phyloP scores from a whole-genome alignment of 495 filamentous ascomycete genomes.

The Talaromyces proteolyticus region DNA sequence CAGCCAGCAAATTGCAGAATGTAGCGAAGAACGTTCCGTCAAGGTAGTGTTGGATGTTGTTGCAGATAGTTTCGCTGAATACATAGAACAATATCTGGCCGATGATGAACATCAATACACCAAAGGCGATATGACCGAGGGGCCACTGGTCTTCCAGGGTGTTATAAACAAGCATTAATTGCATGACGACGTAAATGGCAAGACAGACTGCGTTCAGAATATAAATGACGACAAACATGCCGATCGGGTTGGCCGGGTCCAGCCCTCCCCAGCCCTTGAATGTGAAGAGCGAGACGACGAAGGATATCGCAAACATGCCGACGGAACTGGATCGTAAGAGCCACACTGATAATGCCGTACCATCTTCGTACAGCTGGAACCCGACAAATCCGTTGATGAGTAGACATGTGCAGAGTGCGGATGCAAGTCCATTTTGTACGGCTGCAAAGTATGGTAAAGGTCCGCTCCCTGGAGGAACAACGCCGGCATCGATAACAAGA shows the following conservation, averaged over 20 bases:
- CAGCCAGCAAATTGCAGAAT: conserved; percentile 85
- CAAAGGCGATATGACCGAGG: conserved; percentile 87
- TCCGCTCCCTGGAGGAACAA: conserved; percentile 72
- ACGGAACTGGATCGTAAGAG: conserved; percentile 72
- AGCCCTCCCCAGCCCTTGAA: conserved; percentile 91
- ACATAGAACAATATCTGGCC: conserved; percentile 93
- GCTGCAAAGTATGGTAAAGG: conserved; percentile 90
- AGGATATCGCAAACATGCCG: conserved; percentile 80
- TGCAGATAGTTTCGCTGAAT: conserved; percentile 80
- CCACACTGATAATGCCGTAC: conserved; percentile 94
- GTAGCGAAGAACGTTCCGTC: conserved; percentile 95
- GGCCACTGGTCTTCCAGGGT: conserved; percentile 96
- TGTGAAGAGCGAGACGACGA: conserved; percentile 81
- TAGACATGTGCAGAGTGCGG: conserved; percentile 81
- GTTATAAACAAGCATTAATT: conserved; percentile 79
- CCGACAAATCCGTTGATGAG: conserved; percentile 98
- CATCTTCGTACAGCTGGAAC: conserved; percentile 98
- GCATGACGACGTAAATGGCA: conserved; percentile 79
- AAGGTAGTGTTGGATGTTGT: conserved; percentile 82
- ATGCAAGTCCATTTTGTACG: conserved; percentile 83
- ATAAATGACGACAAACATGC: conserved; percentile 90
- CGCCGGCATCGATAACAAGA: conserved; percentile 87
- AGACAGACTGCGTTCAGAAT: conserved; percentile 83
- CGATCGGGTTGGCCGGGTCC: conserved; percentile 75
- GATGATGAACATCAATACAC: conserved; percentile 83